Conservation (phyloP, 805 yeast species). For the Komagataella mondaviorum region DNA sequence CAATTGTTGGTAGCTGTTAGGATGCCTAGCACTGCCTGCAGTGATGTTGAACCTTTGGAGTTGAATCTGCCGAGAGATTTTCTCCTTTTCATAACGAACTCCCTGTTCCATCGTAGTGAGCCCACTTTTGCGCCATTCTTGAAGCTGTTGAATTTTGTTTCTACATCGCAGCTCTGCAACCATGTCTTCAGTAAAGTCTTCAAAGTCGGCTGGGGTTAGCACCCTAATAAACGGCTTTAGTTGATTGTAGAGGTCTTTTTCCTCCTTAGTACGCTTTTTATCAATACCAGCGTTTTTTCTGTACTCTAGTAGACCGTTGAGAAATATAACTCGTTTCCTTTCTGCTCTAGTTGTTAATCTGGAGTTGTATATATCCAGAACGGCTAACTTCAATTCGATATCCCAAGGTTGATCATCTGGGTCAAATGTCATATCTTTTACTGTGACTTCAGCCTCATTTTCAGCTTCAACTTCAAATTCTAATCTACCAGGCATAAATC, state of each 20-base stretch:
- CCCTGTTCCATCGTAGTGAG: constrained; percentile 78
- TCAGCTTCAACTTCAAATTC: constrained; percentile 96
- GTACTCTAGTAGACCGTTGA: constrained; percentile 73
- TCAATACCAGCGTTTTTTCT: constrained; percentile 70
- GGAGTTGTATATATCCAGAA: constrained; percentile 81
- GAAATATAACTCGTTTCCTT: constrained; percentile 69
- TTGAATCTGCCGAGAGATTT: constrained; percentile 39
- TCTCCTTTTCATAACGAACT: constrained; percentile 77
- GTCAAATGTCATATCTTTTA: constrained; percentile 92
- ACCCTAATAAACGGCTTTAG: constrained; percentile 73
- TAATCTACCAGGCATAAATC: constrained; percentile 96
- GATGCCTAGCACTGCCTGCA: constrained; percentile 10
- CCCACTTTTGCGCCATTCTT: constrained; percentile 89
- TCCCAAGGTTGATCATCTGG: constrained; percentile 84
- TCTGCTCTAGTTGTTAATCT: constrained; percentile 88
- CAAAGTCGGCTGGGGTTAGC: constrained; percentile 73
- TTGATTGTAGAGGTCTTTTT: constrained; percentile 64
- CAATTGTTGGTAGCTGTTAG: constrained; percentile 6
- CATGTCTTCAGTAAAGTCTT: constrained; percentile 58
- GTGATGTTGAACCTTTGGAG: constrained; percentile 5
- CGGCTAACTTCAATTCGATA: constrained; percentile 77
- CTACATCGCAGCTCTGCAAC: constrained; percentile 69
- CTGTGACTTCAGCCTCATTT: constrained; percentile 89
- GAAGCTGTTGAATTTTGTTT: constrained; percentile 75
- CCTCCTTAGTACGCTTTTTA: constrained; percentile 80